Conservation (phyloP, 163 green algal genomes). For the Prototheca cutis region DNA sequence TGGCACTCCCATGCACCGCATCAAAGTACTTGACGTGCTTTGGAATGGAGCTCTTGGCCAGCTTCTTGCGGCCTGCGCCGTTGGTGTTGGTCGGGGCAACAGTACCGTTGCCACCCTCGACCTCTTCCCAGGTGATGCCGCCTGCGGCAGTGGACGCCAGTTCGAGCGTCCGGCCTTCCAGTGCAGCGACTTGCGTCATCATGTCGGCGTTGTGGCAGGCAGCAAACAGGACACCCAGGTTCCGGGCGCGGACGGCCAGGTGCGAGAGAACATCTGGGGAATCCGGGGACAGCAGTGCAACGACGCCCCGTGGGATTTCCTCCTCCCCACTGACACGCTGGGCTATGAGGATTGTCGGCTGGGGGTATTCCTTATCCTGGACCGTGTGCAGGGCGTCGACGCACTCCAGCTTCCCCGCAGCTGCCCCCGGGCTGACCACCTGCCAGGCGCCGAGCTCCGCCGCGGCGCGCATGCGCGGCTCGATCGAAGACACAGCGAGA, state of each 20-base stretch:
- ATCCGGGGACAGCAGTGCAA: slow-evolving; percentile 90
- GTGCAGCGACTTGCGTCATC: slow-evolving; percentile 29
- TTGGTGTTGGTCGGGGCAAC: neutral
- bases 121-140: slow-evolving; percentile 35
- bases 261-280: slow-evolving; percentile 93
- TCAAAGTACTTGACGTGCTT: no score
- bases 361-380: slow-evolving; percentile 44
- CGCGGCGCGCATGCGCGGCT: slow-evolving; percentile 69
- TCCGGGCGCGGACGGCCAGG: slow-evolving; percentile 82
- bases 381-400: slow-evolving; percentile 72
- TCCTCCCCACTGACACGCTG: slow-evolving; percentile 87
- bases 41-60: neutral
- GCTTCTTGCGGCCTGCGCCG: neutral
- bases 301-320: slow-evolving; percentile 87
- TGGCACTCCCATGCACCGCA: no score
- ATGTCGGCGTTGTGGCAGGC: slow-evolving; percentile 78
- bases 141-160: slow-evolving; percentile 52
- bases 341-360: slow-evolving; percentile 86
- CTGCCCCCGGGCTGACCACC: slow-evolving; percentile 74
- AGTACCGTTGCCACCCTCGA: neutral
- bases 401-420: slow-evolving; percentile 58
- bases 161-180: slow-evolving; percentile 32
- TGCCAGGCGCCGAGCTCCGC: slow-evolving; percentile 92
- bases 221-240: slow-evolving; percentile 85
- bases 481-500: slow-evolving; percentile 62